Conservation (phyloP, 2,329 filamentous ascomycete species). For the Cylindrodendrum hubeiense region DNA sequence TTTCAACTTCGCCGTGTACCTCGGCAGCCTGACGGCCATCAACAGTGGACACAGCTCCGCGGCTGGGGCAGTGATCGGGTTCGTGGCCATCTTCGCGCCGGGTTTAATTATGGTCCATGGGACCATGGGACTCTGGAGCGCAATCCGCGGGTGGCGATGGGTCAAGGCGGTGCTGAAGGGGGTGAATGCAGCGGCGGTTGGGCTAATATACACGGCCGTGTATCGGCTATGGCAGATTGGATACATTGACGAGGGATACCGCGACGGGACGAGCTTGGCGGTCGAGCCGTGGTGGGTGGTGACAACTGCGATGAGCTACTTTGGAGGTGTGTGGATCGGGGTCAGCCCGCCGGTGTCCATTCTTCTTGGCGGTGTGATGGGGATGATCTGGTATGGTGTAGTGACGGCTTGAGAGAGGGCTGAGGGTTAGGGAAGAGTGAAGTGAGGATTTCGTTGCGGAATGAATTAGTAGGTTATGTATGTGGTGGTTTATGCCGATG, state of each 20-base stretch:
- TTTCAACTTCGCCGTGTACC: slow-evolving; percentile 68
- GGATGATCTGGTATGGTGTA: slow-evolving; percentile 49
- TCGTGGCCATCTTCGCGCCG: slow-evolving; percentile 65
- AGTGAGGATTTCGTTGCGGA: neutral
- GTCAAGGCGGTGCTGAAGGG: slow-evolving; percentile 66
- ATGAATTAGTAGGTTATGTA: neutral
- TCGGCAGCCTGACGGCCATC: slow-evolving; percentile 63
- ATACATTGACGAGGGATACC: slow-evolving; percentile 63
- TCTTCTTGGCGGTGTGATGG: slow-evolving; percentile 49
- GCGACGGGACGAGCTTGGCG: slow-evolving; percentile 64
- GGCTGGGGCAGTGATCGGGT: slow-evolving; percentile 64
- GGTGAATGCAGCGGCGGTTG: slow-evolving; percentile 71
- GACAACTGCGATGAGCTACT: slow-evolving; percentile 66
- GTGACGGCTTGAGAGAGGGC: slow-evolving; percentile 24
- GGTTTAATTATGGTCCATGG: slow-evolving; percentile 63
- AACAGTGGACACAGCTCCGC: slow-evolving; percentile 51
- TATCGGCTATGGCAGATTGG: slow-evolving; percentile 74
- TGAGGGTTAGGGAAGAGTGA: neutral
- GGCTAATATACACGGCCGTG: slow-evolving; percentile 73
- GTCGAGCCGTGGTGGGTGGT: slow-evolving; percentile 75
- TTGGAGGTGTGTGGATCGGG: slow-evolving; percentile 49
- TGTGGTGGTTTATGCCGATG: neutral
- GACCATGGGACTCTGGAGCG: slow-evolving; percentile 67
- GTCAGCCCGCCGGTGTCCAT: slow-evolving; percentile 50
- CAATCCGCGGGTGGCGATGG: slow-evolving; percentile 57